Evolutionary conservation across 208 protist species (phyloP).

Genomic region (Acanthamoeba royreba): DNA sequence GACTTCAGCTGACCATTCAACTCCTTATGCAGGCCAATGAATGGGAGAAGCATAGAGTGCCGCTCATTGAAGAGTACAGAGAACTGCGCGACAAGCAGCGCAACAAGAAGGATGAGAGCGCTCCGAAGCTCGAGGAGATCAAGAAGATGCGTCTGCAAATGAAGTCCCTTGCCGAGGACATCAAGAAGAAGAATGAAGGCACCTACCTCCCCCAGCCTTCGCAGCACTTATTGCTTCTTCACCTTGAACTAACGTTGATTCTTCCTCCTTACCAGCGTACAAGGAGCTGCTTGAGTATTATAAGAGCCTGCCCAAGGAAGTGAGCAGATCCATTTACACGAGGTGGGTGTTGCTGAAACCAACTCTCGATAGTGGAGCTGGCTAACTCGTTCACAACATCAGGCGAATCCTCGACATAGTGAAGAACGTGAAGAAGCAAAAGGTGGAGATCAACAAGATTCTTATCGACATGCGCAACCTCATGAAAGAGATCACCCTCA

Average conservation of each 20-base stretch:
- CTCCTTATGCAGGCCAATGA: constrained; percentile 51
- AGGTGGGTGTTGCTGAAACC: neutral
- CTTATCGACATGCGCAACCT: constrained; percentile 60
- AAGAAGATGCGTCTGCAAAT: constrained; percentile 62
- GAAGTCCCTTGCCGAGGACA: constrained; percentile 58
- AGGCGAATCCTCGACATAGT: constrained; percentile 68
- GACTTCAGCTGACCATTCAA: neutral
- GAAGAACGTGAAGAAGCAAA: constrained; percentile 77
- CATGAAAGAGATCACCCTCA: constrained; percentile 67
- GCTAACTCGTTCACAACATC: no score
- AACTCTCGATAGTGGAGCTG: no score
- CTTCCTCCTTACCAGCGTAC: neutral
- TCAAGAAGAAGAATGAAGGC: constrained; percentile 60
- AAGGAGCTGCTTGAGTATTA: constrained; percentile 60
- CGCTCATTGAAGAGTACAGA: constrained; percentile 63
- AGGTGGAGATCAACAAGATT: constrained; percentile 69
- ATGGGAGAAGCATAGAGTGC: constrained; percentile 57
- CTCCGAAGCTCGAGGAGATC: constrained; percentile 59
- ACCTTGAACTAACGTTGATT: neutral
- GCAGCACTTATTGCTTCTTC: neutral
- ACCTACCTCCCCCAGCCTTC: neutral
- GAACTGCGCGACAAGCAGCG: constrained; percentile 17
- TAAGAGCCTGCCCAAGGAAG: constrained; percentile 57
- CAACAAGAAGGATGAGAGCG: constrained; percentile 36
- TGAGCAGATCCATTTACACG: constrained; percentile 64